Base-by-base conservation (phyloP, 257 asterid genomes). In the Fraxinus cuspidata region DNA sequence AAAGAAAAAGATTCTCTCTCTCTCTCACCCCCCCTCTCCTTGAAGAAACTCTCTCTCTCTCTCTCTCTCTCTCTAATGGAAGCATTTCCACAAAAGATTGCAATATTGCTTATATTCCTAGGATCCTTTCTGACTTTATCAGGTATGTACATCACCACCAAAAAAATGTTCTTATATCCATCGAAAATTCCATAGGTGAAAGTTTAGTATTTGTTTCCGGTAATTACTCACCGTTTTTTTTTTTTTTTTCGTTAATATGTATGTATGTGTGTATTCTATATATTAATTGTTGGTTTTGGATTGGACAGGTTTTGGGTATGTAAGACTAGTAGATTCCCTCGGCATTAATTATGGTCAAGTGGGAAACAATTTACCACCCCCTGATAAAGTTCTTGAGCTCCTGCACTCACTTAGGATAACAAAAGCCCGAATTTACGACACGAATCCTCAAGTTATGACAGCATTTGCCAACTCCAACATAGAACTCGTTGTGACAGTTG, bases 271-370 rank as follows among this genome's bases (percentile, higher is more conserved):
- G 11, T 38, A 10, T 40, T 11, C 3, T 44, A 29, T 29, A 29
- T 29, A 44, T 31, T 32, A 23, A 12, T 71, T 21, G 27, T 4
- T n/a, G 35, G 10, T 66, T 66, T 34, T 23, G 74, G 15, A 13
- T 70, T 80, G 27, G 38, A 79, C 78, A 87, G 87, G 84, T 76
- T 35, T 79, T 13, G 82, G 78, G 44, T 80, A 34, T 16, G 18
- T 75, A 6, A 68, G 72, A 73, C 74, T 58, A 68, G 89, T 78
- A 32, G 81, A 81, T 51, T 75, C 85, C 32, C 82, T 87, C 19
- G 91, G 91, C 60, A 85, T 87, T 29, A 87, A 87, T 31, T 87
- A 87, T 56, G 91, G 91, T 25, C 86, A 85, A 75, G 83, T 87
- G 15, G 91, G 56, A 7, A 80, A 87, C 80, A 80, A 87, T 37